Base-by-base conservation (phyloP, 2,329 filamentous ascomycete species). In the Colletotrichum orbiculare region DNA sequence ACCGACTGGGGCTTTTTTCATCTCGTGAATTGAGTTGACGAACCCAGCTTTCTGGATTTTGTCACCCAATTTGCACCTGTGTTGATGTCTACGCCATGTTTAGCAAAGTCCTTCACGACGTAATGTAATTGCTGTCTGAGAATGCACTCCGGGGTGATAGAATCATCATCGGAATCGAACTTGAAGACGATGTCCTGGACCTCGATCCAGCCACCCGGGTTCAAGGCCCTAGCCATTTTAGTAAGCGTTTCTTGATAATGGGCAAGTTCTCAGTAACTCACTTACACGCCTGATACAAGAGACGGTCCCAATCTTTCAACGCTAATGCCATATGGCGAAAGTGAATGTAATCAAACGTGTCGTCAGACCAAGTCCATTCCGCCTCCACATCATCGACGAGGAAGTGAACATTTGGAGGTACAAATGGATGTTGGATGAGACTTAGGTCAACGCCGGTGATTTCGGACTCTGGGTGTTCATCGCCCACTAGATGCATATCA, bases 341-440 rank as follows among this genome's bases (percentile, higher is more conserved):
- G 73, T 89, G 88, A 64, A 91, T 84, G 70, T 83, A 87, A 74
- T 90, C 87, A 71, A 88, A 86, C 57, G 81, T 77, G 45, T 83
- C 73, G 0, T 78, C 74, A 6, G 81, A 77, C 48, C 77, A 72
- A 3, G 69, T 62, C 69, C 68, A 71, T 9, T 69, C 68, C 11
- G 70, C 53, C 54, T 73, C 68, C 3, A 70, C 41, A 60, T 80
- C 77, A 52, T 81, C 78, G 54, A 94, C 85, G 65, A 74, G 73
- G 1, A 81, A 64, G 58, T 77, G 66, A 10, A 69, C 59, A 42
- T 67, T 73, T 13, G 69, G 60, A 2, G 43, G 17, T 6, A 73
- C 54, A 64, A 67, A 73, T 42, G 56, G 13, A 1, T 68, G 53
- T 45, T 72, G 70, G 4, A 72, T 73, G 11, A 69, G 71, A 34